Base-by-base conservation (phyloP, 345 rosid genomes). In the Luvunga scandens region DNA sequence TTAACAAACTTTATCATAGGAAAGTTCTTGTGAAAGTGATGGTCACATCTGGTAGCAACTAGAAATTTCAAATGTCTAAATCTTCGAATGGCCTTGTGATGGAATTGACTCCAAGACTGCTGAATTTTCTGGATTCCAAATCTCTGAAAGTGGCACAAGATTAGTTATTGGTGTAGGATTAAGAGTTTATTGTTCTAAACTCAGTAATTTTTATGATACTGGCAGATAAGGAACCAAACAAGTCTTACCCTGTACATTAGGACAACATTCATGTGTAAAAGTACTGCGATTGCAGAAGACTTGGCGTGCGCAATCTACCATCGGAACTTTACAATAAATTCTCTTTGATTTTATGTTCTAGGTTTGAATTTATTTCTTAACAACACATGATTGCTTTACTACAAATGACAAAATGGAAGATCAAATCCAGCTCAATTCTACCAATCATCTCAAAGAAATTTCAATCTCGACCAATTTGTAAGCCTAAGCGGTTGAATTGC, bases 71-170 rank as follows among this genome's bases (percentile, higher is more conserved):
- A 34, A 56, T 18, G 45, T n/a, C 31, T 18, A 72, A 57, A 13
- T 25, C 18, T 24, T 53, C 8, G 30, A 19, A 38, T 16, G 25
- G 16, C 42, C 33, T 1, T n/a, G 31, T 25, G 42, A 24, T 31
- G 66, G 53, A 72, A 34, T 72, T 57, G 66, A 72, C 65, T 72
- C 21, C 12, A 31, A 31, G 66, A 28, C 30, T 70, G 25, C 60
- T 64, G 68, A 45, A 42, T 68, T 68, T 68, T 68, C 21, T 68
- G 13, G 56, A 68, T 42, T 31, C 72, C 14, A 68, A 9, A n/a
- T 68, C 30, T 24, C 19, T 36, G 56, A 24, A 68, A 6, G 72
- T 33, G 31, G 22, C 13, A 8, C 36, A 27, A 61, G 39, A 24
- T 73, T 38, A 36, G 77, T 39, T 6, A 68, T 14, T 39, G 42